Conservation (phyloP, 1,139 yeast species). For the Wickerhamomyces sp. region DNA sequence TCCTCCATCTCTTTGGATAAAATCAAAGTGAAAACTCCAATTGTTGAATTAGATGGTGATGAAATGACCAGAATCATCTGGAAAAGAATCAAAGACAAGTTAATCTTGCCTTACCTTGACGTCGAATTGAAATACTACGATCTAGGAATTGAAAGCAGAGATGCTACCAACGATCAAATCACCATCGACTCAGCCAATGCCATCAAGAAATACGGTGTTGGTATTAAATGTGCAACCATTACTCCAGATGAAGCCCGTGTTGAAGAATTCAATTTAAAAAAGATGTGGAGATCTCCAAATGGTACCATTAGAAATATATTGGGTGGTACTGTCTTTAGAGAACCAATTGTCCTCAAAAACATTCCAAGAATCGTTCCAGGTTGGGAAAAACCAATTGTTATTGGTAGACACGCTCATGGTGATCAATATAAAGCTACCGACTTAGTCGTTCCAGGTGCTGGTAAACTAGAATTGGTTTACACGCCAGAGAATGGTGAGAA, state of each 20-base stretch:
- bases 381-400: conserved; percentile 93
- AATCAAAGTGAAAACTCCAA: conserved; percentile 79
- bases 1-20: conserved; percentile 34
- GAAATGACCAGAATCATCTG: conserved; percentile 94
- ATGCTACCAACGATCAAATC: conserved; percentile 81
- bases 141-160: conserved; percentile 80
- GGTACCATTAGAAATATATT: conserved; percentile 93
- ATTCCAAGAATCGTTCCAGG: conserved; percentile 88
- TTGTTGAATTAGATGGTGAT: conserved; percentile 96
- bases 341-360: conserved; percentile 86
- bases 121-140: conserved; percentile 91
- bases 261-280: conserved; percentile 79
- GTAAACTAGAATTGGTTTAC: conserved; percentile 72
- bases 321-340: conserved; percentile 96
- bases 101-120: conserved; percentile 80
- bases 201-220: conserved; percentile 82
- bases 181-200: conserved; percentile 91
- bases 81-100: conserved; percentile 76
- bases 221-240: conserved; percentile 95
- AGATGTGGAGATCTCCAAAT: conserved; percentile 97
- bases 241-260: conserved; percentile 98
- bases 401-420: conserved; percentile 96
- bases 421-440: conserved; percentile 96
- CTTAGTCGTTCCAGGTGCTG: conserved; percentile 71
- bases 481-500: conserved; percentile 67